Percentiles rank a stretch among this genome's conserved stretches.
phyloP scores from a whole-genome alignment of 495 filamentous ascomycete genomes.

The Aspergillus wentii region DNA sequence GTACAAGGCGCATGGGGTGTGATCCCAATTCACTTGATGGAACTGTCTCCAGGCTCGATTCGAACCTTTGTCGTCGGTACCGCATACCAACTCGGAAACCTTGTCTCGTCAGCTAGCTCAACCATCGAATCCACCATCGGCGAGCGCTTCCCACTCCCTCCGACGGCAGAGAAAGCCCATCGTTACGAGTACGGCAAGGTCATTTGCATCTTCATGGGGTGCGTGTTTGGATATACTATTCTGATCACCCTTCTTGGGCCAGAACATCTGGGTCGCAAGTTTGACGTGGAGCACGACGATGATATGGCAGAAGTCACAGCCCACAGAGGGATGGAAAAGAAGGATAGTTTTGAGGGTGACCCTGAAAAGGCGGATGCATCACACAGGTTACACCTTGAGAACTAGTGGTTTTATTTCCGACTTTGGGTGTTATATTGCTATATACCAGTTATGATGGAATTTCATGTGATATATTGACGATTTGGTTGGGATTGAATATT shows the following conservation, averaged over 20 bases:
- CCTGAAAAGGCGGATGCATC: slow-evolving; percentile 12
- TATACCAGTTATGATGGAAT: no score
- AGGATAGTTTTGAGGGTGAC: slow-evolving; percentile 6
- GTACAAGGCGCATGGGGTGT: slow-evolving; percentile 86
- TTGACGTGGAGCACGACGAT: slow-evolving; percentile 62
- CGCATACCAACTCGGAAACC: slow-evolving; percentile 79
- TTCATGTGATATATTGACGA: no score
- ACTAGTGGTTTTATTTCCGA: no score
- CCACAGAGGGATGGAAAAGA: slow-evolving; percentile 7
- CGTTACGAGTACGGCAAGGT: slow-evolving; percentile 85
- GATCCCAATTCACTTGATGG: slow-evolving; percentile 84
- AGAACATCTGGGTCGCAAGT: slow-evolving; percentile 61
- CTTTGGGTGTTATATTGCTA: no score
- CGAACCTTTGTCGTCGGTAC: slow-evolving; percentile 82
- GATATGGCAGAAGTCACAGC: slow-evolving; percentile 53
- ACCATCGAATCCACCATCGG: slow-evolving; percentile 85
- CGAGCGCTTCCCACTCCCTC: slow-evolving; percentile 70
- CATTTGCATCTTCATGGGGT: slow-evolving; percentile 90
- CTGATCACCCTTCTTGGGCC: slow-evolving; percentile 71
- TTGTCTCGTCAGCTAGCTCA: slow-evolving; percentile 71
- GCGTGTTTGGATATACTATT: slow-evolving; percentile 81
- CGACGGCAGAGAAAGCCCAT: slow-evolving; percentile 32
- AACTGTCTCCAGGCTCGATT: slow-evolving; percentile 75
- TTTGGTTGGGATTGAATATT: no score
- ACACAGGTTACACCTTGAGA: no score